phyloP scores from a whole-genome alignment of 257 asterid species.

The Voacanga thouarsii region DNA sequence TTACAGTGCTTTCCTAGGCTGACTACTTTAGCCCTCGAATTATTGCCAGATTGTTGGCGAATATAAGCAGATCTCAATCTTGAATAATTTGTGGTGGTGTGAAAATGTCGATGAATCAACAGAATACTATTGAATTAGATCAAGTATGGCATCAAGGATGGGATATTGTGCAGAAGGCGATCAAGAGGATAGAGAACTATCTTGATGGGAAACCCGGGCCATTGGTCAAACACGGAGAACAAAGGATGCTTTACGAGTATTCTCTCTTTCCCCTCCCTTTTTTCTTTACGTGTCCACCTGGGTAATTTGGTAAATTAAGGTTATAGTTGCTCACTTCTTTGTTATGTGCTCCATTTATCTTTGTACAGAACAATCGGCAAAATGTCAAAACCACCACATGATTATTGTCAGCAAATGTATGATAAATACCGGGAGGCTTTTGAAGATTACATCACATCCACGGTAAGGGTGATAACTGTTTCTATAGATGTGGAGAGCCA shows the following conservation, averaged over 20 bases:
- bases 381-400: constrained; percentile 98
- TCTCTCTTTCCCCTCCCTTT: background rate
- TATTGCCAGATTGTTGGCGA: background rate
- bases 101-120: constrained; percentile 69
- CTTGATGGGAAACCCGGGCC: constrained; percentile 86
- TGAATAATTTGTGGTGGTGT: constrained; percentile 16
- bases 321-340: background rate
- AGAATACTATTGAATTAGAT: constrained; percentile 70
- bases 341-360: constrained; percentile 19
- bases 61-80: constrained; percentile 15
- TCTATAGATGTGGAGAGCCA: background rate
- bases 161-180: constrained; percentile 88
- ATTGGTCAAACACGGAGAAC: constrained; percentile 86
- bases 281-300: background rate
- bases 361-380: constrained; percentile 75
- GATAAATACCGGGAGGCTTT: constrained; percentile 78
- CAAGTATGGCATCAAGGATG: too few species aligned
- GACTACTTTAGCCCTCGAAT: constrained; percentile 6
- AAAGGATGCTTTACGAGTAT: constrained; percentile 93
- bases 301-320: background rate
- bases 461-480: constrained; percentile 37
- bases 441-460: constrained; percentile 64
- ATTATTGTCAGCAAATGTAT: constrained; percentile 92
- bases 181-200: constrained; percentile 73
- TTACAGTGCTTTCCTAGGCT: background rate